Evolutionary conservation across 768 basidiomycete species (phyloP).

Genomic region (Dacryopinax spathularia): DNA sequence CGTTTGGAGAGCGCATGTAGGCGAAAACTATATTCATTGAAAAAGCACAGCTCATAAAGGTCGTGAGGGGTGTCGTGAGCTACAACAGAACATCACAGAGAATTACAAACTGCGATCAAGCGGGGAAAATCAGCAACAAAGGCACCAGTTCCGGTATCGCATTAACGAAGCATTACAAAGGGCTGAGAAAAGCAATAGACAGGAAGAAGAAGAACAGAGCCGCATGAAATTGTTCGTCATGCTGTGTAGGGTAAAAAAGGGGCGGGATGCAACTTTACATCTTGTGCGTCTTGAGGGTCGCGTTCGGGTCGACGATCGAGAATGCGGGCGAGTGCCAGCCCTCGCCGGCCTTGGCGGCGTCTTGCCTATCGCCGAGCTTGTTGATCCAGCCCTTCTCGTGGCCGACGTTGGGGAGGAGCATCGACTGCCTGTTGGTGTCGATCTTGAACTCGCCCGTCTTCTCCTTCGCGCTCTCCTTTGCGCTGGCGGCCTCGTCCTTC

Average conservation of each 20-base stretch:
- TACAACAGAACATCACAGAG: background rate
- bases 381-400: slow-evolving; percentile 62
- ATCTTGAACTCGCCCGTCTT: slow-evolving; percentile 81
- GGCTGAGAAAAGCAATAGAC: background rate
- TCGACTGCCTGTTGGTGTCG: slow-evolving; percentile 52
- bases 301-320: slow-evolving; percentile 18
- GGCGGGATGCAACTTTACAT: background rate
- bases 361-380: slow-evolving; percentile 34
- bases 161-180: no score
- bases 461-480: slow-evolving; percentile 28
- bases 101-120: background rate
- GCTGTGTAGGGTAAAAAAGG: background rate
- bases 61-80: background rate
- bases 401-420: slow-evolving; percentile 47
- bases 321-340: slow-evolving; percentile 40
- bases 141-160: background rate
- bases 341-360: slow-evolving; percentile 30
- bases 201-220: background rate
- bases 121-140: background rate
- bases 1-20: no score
- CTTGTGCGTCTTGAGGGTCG: background rate
- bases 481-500: slow-evolving; percentile 36
- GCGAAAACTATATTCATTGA: no score
- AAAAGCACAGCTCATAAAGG: background rate
- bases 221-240: background rate